phyloP scores from a whole-genome alignment of 2,329 filamentous ascomycete species.

The Gliomastix tumulicola region DNA sequence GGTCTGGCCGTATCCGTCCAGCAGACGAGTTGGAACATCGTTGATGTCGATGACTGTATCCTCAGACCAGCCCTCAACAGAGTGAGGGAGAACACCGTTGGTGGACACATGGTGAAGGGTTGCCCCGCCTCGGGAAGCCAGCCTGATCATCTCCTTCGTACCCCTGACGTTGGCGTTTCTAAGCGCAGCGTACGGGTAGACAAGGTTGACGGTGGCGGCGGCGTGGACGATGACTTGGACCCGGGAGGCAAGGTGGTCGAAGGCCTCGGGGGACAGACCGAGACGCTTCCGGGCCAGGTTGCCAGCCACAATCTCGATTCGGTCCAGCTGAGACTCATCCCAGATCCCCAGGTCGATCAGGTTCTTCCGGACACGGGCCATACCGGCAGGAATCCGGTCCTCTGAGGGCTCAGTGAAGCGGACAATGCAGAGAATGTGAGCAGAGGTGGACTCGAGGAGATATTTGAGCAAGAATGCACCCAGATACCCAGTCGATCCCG shows the following conservation, averaged over 20 bases:
- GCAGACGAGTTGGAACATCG: slow-evolving; percentile 60
- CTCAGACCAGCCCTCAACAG: slow-evolving; percentile 64
- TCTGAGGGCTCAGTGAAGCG: slow-evolving; percentile 62
- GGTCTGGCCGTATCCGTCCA: slow-evolving; percentile 71
- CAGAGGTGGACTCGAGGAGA: slow-evolving; percentile 60
- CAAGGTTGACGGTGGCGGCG: slow-evolving; percentile 71
- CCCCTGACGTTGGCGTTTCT: slow-evolving; percentile 71
- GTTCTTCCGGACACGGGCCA: slow-evolving; percentile 68
- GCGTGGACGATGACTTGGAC: slow-evolving; percentile 72
- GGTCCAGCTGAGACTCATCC: slow-evolving; percentile 70
- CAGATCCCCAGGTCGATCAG: slow-evolving; percentile 73
- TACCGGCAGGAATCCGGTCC: slow-evolving; percentile 57
- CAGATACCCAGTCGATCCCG: slow-evolving; percentile 69
- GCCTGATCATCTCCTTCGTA: slow-evolving; percentile 66
- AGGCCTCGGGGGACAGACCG: slow-evolving; percentile 58
- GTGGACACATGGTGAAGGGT: slow-evolving; percentile 76
- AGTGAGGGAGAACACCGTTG: slow-evolving; percentile 70
- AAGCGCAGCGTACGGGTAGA: slow-evolving; percentile 74
- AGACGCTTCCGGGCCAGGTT: slow-evolving; percentile 64
- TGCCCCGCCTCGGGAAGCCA: slow-evolving; percentile 60
- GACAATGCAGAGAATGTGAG: slow-evolving; percentile 65
- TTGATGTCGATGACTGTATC: slow-evolving; percentile 59
- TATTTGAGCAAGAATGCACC: slow-evolving; percentile 68
- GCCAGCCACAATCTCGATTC: slow-evolving; percentile 68
- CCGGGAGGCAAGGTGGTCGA: slow-evolving; percentile 56